Base-by-base conservation (phyloP, 2,329 filamentous ascomycete species). In the Xylaria sp. region DNA sequence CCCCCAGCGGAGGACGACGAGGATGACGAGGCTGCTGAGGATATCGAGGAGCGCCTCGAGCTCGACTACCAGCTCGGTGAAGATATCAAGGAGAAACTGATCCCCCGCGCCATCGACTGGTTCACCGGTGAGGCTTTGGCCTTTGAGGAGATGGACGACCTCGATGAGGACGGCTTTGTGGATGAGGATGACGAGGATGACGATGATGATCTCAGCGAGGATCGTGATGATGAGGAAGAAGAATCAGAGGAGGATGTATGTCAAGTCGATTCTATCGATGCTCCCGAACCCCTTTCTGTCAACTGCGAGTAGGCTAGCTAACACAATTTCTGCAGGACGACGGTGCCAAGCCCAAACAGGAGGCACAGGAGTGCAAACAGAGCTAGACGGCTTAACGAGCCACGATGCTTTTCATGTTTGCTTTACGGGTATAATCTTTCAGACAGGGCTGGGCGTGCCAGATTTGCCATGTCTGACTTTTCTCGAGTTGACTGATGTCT, bases 71-170 rank as follows among this genome's bases (percentile, higher is more conserved):
- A 97, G 79, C 87, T 99, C 50, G 94, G 94, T 67, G 94, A 99
- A 81, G 94, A 99, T 74, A 97, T 99, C 80, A 99, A 99, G 82
- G 94, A 99, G 84, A 99, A 99, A 82, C 84, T 99, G 66, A 99
- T 99, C 69, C 94, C 94, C 66, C 92, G 93, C 68, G 94, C 95
- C 59, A 94, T 99, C 70, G 94, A 99, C 78, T 99, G 94, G 94
- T 99, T 99, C 76, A 99, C 94, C 56, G 94, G 94, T 60, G 94
- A 99, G 79, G 94, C 94, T 68, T 87, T 99, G 65, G 92, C 94
- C 69, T 99, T 91, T 70, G 94, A 99, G 82, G 93, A 97, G 75
- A 77, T 96, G 62, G 89, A 93, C 46, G 85, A 84, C 54, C 89
- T 96, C 57, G 92, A 92, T 58, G 89, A 88, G 70, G 90, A 88